Evolutionary conservation across 768 basidiomycete species (phyloP).

Genomic region (Hysterangium stoloniferum): DNA sequence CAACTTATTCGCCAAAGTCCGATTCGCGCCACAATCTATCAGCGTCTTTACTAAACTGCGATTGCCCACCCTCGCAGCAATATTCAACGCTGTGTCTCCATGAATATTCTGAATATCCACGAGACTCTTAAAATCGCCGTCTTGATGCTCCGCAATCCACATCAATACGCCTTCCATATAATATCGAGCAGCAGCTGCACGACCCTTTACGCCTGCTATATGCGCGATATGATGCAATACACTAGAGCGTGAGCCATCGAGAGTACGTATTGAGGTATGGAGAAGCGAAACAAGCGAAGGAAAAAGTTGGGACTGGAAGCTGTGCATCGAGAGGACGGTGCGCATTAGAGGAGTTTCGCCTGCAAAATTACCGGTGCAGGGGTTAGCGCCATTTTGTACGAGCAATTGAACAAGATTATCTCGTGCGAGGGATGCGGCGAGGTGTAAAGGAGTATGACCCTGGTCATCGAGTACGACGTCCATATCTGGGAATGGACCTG

Average conservation of each 20-base stretch:
- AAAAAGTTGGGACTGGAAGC: conserved; percentile 74
- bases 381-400: conserved; percentile 72
- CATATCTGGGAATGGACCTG: conserved; percentile 38
- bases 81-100: conserved; percentile 93
- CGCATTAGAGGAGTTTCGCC: conserved; percentile 95
- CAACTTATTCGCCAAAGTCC: conserved; percentile 81
- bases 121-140: conserved; percentile 67
- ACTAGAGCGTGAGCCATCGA: conserved; percentile 79
- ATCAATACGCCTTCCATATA: conserved; percentile 87
- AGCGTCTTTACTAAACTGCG: conserved; percentile 77
- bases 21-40: conserved; percentile 89
- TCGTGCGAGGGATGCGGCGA: conserved; percentile 82
- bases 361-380: conserved; percentile 84
- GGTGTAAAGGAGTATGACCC: conserved; percentile 89
- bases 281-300: conserved; percentile 54
- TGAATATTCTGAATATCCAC: conserved; percentile 92
- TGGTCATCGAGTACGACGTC: conserved; percentile 90
- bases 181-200: conserved; percentile 76
- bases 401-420: conserved; percentile 61
- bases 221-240: conserved; percentile 89
- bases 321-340: conserved; percentile 83
- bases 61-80: conserved; percentile 91
- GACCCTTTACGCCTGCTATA: conserved; percentile 85
- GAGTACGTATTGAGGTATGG: conserved; percentile 70
- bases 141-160: conserved; percentile 74